phyloP scores from a whole-genome alignment of 139 green algal species.

The Chlorella vulgaris region DNA sequence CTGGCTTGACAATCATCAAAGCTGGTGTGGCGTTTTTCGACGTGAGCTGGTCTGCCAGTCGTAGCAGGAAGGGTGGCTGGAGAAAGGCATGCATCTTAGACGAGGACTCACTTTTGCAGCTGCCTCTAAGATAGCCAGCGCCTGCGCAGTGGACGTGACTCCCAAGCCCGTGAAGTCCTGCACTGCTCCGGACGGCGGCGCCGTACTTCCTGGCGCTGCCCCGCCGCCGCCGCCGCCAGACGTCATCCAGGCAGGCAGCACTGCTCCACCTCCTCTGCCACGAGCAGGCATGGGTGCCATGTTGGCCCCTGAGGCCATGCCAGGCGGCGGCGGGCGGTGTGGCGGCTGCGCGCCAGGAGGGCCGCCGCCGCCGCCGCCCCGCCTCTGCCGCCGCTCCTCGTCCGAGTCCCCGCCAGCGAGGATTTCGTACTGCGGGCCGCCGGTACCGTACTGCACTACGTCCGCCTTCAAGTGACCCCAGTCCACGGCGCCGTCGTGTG shows the following conservation, averaged over 20 bases:
- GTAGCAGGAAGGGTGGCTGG: too few relatives aligned
- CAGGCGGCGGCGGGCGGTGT: constrained; percentile 1
- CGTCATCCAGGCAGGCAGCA: background rate
- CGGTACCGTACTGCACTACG: constrained; percentile 40
- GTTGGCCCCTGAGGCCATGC: constrained; percentile 12
- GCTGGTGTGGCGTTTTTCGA: too few relatives aligned
- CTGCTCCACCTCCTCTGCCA: background rate
- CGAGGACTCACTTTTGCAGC: background rate
- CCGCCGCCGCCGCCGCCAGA: background rate
- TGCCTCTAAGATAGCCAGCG: background rate
- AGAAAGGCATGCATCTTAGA: too few relatives aligned
- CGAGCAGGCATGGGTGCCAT: constrained; percentile 9
- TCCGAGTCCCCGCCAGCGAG: background rate
- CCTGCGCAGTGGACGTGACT: background rate
- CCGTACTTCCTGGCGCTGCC: too few relatives aligned
- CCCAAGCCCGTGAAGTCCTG: too few relatives aligned
- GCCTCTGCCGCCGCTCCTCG: background rate
- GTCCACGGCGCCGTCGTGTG: constrained; percentile 29
- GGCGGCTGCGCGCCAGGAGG: background rate
- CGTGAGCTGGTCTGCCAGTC: too few relatives aligned
- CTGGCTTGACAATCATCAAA: too few relatives aligned
- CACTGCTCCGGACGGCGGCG: too few relatives aligned
- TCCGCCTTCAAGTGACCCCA: constrained; percentile 43
- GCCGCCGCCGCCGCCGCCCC: background rate
- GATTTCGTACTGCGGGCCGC: constrained; percentile 25